Evolutionary conservation across 768 basidiomycete species (phyloP).

Genomic region (Podaxis carcinomalis): DNA sequence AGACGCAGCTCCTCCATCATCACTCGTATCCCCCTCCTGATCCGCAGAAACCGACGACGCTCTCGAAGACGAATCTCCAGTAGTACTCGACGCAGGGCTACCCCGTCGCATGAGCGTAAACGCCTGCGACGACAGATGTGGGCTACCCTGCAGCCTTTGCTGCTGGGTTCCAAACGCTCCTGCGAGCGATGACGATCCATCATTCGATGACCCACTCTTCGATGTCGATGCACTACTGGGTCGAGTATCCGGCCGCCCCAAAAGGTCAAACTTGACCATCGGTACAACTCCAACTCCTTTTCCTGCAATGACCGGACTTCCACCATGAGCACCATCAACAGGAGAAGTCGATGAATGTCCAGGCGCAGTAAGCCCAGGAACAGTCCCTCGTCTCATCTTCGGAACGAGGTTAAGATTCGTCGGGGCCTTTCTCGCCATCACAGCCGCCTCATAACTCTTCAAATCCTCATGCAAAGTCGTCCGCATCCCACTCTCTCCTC

Average conservation of each 20-base stretch:
- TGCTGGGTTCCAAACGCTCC: conserved; percentile 31
- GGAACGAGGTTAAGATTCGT: conserved; percentile 54
- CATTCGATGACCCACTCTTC: conserved; percentile 28
- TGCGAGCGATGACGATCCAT: conserved; percentile 30
- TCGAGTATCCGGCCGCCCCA: conserved; percentile 8
- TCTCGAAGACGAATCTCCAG: conserved; percentile 18
- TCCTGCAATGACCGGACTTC: conserved; percentile 4
- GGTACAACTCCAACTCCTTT: neutral
- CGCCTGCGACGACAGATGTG: conserved; percentile 19
- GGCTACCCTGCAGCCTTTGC: conserved; percentile 4
- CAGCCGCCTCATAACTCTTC: conserved; percentile 69
- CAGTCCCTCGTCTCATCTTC: conserved; percentile 28
- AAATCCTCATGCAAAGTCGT: conserved; percentile 56
- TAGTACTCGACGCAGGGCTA: conserved; percentile 14
- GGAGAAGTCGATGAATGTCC: neutral
- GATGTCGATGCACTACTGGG: conserved; percentile 23
- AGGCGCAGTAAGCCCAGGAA: neutral
- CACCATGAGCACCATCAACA: neutral
- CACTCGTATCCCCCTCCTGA: conserved; percentile 13
- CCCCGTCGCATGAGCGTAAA: conserved; percentile 18
- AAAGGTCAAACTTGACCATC: neutral
- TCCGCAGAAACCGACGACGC: conserved; percentile 30
- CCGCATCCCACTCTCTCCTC: conserved; percentile 27
- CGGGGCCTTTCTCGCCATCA: conserved; percentile 63
- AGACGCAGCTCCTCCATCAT: conserved; percentile 15